Conservation (phyloP, 306 rosid genomes). For the Medicago arabica region DNA sequence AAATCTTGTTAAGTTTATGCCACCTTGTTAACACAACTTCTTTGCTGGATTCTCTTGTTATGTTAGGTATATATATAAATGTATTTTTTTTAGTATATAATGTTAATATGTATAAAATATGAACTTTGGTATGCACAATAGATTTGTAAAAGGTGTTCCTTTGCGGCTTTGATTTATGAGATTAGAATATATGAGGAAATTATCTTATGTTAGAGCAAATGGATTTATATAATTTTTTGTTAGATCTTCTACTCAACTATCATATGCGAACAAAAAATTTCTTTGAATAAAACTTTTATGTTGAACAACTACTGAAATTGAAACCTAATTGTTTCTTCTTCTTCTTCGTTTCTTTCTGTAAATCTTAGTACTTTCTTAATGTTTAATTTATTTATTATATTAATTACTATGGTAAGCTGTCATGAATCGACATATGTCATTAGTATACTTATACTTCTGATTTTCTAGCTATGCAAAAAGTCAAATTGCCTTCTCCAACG, state of each 20-base stretch:
- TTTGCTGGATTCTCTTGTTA: neutral
- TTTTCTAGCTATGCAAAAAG: constrained; percentile 9
- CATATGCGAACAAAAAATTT: neutral
- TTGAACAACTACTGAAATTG: neutral
- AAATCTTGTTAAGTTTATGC: neutral
- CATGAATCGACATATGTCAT: constrained; percentile 4
- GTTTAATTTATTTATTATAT: neutral
- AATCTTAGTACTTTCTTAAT: neutral
- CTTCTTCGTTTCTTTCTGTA: neutral
- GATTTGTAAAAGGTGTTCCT: neutral
- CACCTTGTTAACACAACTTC: neutral
- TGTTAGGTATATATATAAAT: no score
- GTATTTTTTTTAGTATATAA: no score
- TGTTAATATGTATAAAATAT: neutral
- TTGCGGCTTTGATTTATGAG: neutral
- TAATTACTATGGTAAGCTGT: constrained; percentile 3
- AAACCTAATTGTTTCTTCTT: neutral
- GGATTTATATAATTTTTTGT: neutral
- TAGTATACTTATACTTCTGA: neutral
- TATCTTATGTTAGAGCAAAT: neutral
- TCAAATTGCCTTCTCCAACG: constrained; percentile 23
- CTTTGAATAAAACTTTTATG: neutral
- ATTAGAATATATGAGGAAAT: neutral
- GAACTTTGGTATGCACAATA: neutral
- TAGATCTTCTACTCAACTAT: neutral